These are phyloP conservation scores for Colletotrichum spaethianum DNA, from an alignment of 2,329 filamentous ascomycete species.

Conservation along the genomic window DNA sequence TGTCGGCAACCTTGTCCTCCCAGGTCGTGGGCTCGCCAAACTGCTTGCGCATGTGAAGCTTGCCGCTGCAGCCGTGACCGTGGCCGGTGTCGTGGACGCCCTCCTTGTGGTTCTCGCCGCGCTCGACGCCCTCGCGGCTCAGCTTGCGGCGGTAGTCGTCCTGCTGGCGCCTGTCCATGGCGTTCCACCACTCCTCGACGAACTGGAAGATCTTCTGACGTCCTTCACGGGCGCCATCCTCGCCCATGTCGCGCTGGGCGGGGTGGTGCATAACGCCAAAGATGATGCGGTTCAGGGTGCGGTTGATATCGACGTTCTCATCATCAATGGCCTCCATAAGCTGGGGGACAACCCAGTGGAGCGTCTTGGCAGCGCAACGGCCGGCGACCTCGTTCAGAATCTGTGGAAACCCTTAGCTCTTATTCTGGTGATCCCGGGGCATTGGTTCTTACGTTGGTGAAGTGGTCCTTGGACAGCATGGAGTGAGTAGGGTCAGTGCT, in stretches of 20 bases:
- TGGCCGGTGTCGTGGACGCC: slow-evolving; percentile 88
- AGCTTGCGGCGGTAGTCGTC: slow-evolving; percentile 81
- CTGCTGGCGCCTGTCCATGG: slow-evolving; percentile 73
- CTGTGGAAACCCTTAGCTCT: slow-evolving; percentile 52
- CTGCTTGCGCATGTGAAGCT: slow-evolving; percentile 83
- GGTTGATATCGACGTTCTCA: slow-evolving; percentile 76
- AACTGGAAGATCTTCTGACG: slow-evolving; percentile 84
- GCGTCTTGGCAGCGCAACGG: slow-evolving; percentile 81
- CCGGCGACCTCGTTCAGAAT: slow-evolving; percentile 91
- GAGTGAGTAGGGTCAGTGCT: slow-evolving; percentile 90
- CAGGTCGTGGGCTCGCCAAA: slow-evolving; percentile 64
- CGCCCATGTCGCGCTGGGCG: slow-evolving; percentile 78
- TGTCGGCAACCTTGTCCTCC: slow-evolving; percentile 70
- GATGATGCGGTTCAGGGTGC: slow-evolving; percentile 82
- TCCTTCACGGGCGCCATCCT: slow-evolving; percentile 80
- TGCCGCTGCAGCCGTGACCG: slow-evolving; percentile 85
- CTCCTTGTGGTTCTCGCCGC: slow-evolving; percentile 88
- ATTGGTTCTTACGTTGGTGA: slow-evolving; percentile 76
- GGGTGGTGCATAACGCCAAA: slow-evolving; percentile 90
- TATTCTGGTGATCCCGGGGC: background rate
- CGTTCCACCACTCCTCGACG: slow-evolving; percentile 86
- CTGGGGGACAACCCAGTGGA: slow-evolving; percentile 91
- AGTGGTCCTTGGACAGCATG: slow-evolving; percentile 97
- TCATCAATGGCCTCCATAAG: slow-evolving; percentile 91
- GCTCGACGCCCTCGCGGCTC: slow-evolving; percentile 81